Base-by-base conservation (phyloP, 495 filamentous ascomycete genomes). In the Xylaria flabelliformis region DNA sequence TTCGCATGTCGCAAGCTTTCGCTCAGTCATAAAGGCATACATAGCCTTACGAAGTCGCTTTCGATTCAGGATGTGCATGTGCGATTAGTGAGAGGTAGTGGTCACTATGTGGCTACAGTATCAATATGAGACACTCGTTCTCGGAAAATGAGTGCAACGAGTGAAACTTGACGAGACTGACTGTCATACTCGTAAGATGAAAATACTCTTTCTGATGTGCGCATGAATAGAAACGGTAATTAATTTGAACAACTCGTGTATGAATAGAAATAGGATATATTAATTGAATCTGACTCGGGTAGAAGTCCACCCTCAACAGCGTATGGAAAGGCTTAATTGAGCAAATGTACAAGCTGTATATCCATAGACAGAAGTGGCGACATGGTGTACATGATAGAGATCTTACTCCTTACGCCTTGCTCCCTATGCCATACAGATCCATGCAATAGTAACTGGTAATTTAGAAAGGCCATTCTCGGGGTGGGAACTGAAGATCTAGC, bases 401-500 rank as follows among this genome's bases (percentile, higher is more conserved):
- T 34, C 17, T 61, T 61, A 39, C 58, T 61, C 58, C 58, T 39
- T 61, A 0, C n/a, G 15, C 58, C n/a, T 61, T 50, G 19, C 53
- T 19, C 21, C 15, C 53, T 39, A 21, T 21, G 32, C 32, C 58
- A 39, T 3, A 8, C 32, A 5, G 19, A 39, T 34, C 19, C 29
- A 61, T 29, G 5, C 9, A 21, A 61, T 10, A n/a, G 1, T 21
- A 10, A 15, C 19, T 19, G 8, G 0, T 6, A 29, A 9, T 34
- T 19, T n/a, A 36, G 13, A 59, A n/a, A 7, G 15, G 32, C 29
- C 29, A 36, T 59, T n/a, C 29, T 5, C 19, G 32, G 26, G 17
- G 58, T 10, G 15, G 32, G 17, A 3, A 39, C n/a, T 12, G 6
- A 21, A 36, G 29, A 68, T 58, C 36, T 55, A 26, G 34, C 46